Evolutionary conservation across 208 protist species (phyloP).

Genomic region (Trypanosoma theileri): DNA sequence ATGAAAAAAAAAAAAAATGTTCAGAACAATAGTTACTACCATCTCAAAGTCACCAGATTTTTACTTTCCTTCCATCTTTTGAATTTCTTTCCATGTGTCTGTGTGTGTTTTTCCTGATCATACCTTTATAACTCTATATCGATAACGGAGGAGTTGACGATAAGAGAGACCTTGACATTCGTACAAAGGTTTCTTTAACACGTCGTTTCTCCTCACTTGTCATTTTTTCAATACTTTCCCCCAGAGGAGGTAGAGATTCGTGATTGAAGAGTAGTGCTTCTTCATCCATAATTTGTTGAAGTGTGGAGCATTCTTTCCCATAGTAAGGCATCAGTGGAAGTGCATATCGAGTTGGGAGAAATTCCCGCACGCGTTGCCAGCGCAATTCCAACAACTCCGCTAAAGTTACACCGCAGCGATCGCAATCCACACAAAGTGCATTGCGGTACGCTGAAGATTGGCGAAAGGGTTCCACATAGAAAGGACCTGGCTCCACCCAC

Average conservation of each 20-base stretch:
- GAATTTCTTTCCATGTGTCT: background rate
- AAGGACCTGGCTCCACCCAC: constrained; percentile 64
- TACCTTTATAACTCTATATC: background rate
- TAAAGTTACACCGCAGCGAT: constrained; percentile 47
- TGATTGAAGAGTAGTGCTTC: constrained; percentile 67
- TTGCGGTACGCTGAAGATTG: constrained; percentile 36
- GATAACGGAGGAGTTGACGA: background rate
- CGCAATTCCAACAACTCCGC: constrained; percentile 53
- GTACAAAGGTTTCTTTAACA: constrained; percentile 16
- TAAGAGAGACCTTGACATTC: constrained; percentile 17
- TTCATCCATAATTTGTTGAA: constrained; percentile 82
- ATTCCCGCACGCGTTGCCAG: constrained; percentile 52
- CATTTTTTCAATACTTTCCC: background rate
- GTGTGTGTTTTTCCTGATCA: too few species aligned
- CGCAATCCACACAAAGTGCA: constrained; percentile 57
- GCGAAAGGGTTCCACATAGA: constrained; percentile 65
- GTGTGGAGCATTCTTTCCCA: constrained; percentile 56
- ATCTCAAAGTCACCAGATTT: background rate
- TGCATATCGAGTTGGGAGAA: constrained; percentile 45
- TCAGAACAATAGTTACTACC: too few species aligned
- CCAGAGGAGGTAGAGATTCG: constrained; percentile 14
- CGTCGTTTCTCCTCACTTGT: background rate
- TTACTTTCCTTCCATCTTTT: background rate
- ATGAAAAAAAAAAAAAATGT: too few species aligned
- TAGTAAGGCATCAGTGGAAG: constrained; percentile 55